Percentiles rank a stretch among this genome's conserved stretches.
Evolutionary conservation across 306 rosid species (phyloP).

Genomic region (Geum urbanum): DNA sequence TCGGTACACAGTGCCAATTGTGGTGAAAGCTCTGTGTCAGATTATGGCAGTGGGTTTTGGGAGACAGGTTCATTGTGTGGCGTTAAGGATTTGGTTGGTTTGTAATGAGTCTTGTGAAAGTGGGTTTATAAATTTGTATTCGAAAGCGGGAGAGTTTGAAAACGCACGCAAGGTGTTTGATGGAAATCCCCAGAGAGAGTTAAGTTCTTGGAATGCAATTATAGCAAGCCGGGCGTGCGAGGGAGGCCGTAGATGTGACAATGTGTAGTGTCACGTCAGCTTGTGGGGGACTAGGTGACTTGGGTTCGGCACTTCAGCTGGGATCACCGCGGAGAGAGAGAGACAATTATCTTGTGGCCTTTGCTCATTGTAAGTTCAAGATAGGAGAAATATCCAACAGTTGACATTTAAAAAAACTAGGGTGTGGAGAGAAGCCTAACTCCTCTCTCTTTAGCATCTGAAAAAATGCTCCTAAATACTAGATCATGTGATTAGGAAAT

Average conservation of each 20-base stretch:
- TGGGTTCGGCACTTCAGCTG: constrained; percentile 48
- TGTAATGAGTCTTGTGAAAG: constrained; percentile 59
- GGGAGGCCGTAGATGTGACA: constrained; percentile 49
- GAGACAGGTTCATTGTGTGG: constrained; percentile 50
- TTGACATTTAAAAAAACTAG: too few relatives aligned
- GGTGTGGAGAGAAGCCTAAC: too few relatives aligned
- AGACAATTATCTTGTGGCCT: too few relatives aligned
- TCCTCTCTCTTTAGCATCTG: too few relatives aligned
- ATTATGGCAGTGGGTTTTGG: constrained; percentile 37
- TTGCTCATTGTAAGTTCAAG: too few relatives aligned
- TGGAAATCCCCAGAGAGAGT: constrained; percentile 54
- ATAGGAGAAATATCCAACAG: too few relatives aligned
- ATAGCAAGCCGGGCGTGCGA: constrained; percentile 54
- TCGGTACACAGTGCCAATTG: constrained; percentile 59
- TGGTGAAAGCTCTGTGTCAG: constrained; percentile 52
- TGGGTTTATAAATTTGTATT: constrained; percentile 51
- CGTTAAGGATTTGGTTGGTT: constrained; percentile 50
- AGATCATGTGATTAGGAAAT: too few relatives aligned
- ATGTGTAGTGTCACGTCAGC: constrained; percentile 60
- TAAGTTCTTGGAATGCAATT: constrained; percentile 77
- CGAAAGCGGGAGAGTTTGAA: constrained; percentile 53
- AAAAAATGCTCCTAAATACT: too few relatives aligned
- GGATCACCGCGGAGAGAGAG: constrained; percentile 18
- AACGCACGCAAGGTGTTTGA: constrained; percentile 57
- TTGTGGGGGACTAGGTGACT: constrained; percentile 62